Evolutionary conservation across 2,329 filamentous ascomycete species (phyloP), one percentile per base, ranked within the genome.

Genomic region (Stachybotrys elegans): DNA sequence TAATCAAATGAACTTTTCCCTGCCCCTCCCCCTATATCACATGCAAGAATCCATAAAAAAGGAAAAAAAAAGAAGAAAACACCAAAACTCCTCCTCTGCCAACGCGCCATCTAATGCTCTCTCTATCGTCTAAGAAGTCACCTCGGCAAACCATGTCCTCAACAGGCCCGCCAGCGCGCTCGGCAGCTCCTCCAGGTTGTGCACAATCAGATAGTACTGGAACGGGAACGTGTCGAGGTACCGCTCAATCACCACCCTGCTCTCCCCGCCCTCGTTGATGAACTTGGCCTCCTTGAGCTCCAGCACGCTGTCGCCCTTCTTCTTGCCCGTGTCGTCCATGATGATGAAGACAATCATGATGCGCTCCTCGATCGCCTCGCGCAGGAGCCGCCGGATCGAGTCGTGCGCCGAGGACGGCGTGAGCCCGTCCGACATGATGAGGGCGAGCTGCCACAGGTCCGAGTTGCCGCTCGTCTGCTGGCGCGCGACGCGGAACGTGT

Each of bases 331-430:
- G 54, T 80, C 76, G 70, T 98, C 93, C 59, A 98, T 89, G 57
- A 99, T 86, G 56, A 98, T 88, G 63, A 98, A 99, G 6, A 98
- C 92, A 50, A 97, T 83, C 88, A 98, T 96, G 60, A 99, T 94
- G 14, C 90, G 78, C 67, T 96, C 88, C 64, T 96, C 91, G 58
- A 90, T 83, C 1, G 93, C 92, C 65, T 92, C 85, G 9, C 93
- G 78, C 11, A 98, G 81, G 19, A 97, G 75, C 5, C 88, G 75
- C 14, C 87, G 79, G 53, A 98, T 91, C 5, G 80, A 76, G 16
- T 90, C 88, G 62, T 97, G 92, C 39, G 91, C 85, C 2, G 75
- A 71, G 29, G 78, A 82, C 42, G 94, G 89, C 53, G 91, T 96
- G 20, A 97, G 81, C 8, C 94, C 93, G 57, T 99, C 93, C 0